Evolutionary conservation across 176 grass and related monocot genomes (phyloP).

Genomic region (Bonia amplexicaulis): DNA sequence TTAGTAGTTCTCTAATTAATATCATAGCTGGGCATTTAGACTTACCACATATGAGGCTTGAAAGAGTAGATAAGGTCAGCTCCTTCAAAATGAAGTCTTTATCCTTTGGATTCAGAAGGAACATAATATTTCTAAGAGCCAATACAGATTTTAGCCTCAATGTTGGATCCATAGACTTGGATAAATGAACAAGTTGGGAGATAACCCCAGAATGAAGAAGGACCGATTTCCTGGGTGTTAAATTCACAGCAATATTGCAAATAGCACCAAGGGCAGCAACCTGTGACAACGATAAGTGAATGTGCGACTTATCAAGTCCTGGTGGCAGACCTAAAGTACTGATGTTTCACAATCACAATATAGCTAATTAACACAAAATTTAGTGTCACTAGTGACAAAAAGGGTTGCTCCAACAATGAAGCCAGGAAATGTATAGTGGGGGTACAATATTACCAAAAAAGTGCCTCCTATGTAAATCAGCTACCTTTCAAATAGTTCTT

Average conservation of each 20-base stretch:
- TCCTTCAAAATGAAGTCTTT: conserved; percentile 85
- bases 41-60: conserved; percentile 87
- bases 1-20: not conserved
- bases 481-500: not conserved
- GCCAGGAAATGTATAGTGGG: not conserved
- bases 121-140: conserved; percentile 91
- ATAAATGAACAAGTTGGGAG: conserved; percentile 71
- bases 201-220: conserved; percentile 72
- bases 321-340: not conserved
- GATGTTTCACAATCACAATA: not conserved
- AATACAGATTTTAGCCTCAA: conserved; percentile 82
- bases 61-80: conserved; percentile 57
- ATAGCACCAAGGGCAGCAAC: conserved; percentile 80
- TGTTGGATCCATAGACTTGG: conserved; percentile 75
- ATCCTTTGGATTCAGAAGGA: conserved; percentile 76
- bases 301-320: not conserved
- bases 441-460: not conserved
- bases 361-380: conserved; percentile 11
- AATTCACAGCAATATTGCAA: conserved; percentile 88
- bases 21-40: conserved; percentile 9
- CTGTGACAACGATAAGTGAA: conserved; percentile 38
- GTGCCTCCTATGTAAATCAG: not conserved
- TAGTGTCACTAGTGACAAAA: conserved; percentile 2
- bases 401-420: not conserved
- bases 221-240: conserved; percentile 65